Evolutionary conservation across 306 rosid species (phyloP).

Genomic region (Cicer judaicum): DNA sequence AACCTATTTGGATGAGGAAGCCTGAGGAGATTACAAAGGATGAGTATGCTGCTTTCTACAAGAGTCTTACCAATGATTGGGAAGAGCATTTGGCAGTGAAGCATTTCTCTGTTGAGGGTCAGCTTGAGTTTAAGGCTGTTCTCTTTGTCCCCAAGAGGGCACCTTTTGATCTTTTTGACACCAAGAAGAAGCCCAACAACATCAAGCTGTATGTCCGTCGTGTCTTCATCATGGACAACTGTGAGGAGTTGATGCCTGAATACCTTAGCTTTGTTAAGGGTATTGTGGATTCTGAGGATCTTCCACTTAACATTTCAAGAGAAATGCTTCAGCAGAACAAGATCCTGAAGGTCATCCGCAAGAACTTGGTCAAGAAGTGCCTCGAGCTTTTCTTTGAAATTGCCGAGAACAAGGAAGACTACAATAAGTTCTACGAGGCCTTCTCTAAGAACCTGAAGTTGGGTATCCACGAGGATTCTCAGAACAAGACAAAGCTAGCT

Average conservation of each 20-base stretch:
- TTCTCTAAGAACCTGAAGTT: slow-evolving; percentile 91
- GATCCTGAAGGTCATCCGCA: slow-evolving; percentile 86
- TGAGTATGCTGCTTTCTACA: slow-evolving; percentile 90
- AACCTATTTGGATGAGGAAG: slow-evolving; percentile 99
- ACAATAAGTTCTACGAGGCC: slow-evolving; percentile 85
- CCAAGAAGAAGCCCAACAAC: slow-evolving; percentile 93
- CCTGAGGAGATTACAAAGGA: slow-evolving; percentile 88
- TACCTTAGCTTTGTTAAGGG: slow-evolving; percentile 88
- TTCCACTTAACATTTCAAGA: slow-evolving; percentile 87
- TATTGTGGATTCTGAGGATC: slow-evolving; percentile 96
- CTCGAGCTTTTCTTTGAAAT: slow-evolving; percentile 84
- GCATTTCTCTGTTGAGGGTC: slow-evolving; percentile 99
- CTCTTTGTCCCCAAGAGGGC: slow-evolving; percentile 96
- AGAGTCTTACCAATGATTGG: slow-evolving; percentile 96
- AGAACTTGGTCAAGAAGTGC: slow-evolving; percentile 91
- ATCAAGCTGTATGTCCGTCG: slow-evolving; percentile 88
- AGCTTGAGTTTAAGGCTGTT: slow-evolving; percentile 89
- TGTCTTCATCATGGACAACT: slow-evolving; percentile 96
- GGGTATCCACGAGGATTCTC: slow-evolving; percentile 86
- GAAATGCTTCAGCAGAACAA: slow-evolving; percentile 94
- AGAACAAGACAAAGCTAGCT: slow-evolving; percentile 81
- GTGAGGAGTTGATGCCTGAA: slow-evolving; percentile 94
- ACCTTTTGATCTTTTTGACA: slow-evolving; percentile 91
- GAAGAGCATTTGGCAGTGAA: slow-evolving; percentile 90
- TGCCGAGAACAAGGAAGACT: slow-evolving; percentile 97